Conservation (phyloP, 306 rosid genomes). For the Vachellia pachyceras region DNA sequence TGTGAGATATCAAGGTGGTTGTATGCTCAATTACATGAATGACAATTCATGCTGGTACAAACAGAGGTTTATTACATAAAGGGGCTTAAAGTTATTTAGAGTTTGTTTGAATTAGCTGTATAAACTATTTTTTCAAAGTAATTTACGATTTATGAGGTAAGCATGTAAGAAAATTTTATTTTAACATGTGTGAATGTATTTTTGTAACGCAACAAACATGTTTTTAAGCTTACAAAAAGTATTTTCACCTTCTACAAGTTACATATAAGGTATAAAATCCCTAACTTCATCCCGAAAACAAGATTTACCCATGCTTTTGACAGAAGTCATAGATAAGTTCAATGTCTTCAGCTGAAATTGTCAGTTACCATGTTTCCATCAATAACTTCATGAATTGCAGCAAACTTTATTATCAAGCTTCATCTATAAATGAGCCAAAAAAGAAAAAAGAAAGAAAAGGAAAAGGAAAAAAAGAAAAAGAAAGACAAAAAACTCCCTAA, state of each 20-base stretch:
- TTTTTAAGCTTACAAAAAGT: neutral
- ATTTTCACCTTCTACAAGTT: neutral
- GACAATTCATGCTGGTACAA: slow-evolving; percentile 10
- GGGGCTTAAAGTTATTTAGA: neutral
- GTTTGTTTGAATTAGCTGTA: no score
- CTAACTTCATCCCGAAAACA: neutral
- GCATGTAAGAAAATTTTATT: no score
- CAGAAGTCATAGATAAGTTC: neutral
- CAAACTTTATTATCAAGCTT: neutral
- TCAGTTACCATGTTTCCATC: neutral
- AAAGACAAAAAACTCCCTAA: neutral
- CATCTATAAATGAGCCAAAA: neutral
- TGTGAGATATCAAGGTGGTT: neutral
- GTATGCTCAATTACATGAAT: neutral
- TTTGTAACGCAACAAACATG: no score
- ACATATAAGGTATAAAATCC: neutral
- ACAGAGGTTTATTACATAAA: neutral
- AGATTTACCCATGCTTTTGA: neutral
- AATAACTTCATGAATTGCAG: neutral
- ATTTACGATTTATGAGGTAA: no score
- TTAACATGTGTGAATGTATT: no score
- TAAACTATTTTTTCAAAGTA: no score
- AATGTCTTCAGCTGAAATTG: neutral
- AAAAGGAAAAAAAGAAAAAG: no score
- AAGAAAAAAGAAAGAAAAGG: neutral